These are phyloP conservation scores for Xylariaceae sp. DNA, from an alignment of 2,329 filamentous ascomycete genomes.

Conservation along the genomic window DNA sequence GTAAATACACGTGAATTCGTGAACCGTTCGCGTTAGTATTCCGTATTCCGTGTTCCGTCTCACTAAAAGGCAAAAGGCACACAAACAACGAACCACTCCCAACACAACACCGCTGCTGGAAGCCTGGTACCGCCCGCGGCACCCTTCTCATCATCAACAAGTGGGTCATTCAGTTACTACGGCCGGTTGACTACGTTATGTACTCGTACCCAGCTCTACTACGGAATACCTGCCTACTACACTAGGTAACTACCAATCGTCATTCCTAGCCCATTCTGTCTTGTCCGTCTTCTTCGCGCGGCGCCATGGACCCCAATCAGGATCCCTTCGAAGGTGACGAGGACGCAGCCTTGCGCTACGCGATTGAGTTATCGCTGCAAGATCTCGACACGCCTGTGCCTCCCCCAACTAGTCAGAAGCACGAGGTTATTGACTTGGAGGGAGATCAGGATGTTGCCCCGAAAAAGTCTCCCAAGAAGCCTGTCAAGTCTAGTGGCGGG, in stretches of 20 bases:
- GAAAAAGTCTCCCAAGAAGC: slow-evolving; percentile 23
- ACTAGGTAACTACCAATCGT: too few relatives aligned
- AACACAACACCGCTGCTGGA: too few relatives aligned
- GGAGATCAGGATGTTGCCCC: slow-evolving; percentile 29
- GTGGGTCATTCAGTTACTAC: too few relatives aligned
- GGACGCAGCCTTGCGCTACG: slow-evolving; percentile 55
- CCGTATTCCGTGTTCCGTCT: too few relatives aligned
- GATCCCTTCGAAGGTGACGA: slow-evolving; percentile 39
- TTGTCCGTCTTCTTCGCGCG: neutral
- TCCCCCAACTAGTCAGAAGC: slow-evolving; percentile 18
- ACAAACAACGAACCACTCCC: too few relatives aligned
- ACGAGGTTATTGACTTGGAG: slow-evolving; percentile 33
- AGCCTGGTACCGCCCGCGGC: too few relatives aligned
- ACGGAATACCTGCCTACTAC: too few relatives aligned
- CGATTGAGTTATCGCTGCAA: slow-evolving; percentile 54
- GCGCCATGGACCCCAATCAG: slow-evolving; percentile 22
- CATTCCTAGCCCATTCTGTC: neutral
- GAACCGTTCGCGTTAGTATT: too few relatives aligned
- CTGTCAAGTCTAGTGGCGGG: slow-evolving; percentile 3
- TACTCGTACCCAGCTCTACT: too few relatives aligned
- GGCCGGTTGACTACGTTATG: too few relatives aligned
- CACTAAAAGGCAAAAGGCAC: too few relatives aligned
- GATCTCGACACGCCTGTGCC: slow-evolving; percentile 20
- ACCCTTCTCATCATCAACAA: too few relatives aligned
- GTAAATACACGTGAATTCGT: neutral